phyloP scores from a whole-genome alignment of 2,329 filamentous ascomycete genomes.

The Ophiocordyceps unilateralis region DNA sequence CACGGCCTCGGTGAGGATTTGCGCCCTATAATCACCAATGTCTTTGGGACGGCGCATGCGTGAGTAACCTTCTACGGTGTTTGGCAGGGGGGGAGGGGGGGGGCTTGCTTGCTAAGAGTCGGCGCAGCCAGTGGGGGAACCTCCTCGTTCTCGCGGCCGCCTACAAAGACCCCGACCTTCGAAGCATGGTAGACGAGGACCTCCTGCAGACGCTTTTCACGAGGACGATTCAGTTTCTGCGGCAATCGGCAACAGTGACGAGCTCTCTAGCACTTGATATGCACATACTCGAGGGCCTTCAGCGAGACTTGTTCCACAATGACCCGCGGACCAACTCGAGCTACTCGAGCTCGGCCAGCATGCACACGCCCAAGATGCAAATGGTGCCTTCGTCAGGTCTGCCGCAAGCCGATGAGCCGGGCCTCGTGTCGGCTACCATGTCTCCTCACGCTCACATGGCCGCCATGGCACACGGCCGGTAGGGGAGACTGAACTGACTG shows the following conservation, averaged over 20 bases:
- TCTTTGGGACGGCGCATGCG: slow-evolving; percentile 92
- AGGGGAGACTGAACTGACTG: background rate
- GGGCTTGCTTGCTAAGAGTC: slow-evolving; percentile 3
- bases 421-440: background rate
- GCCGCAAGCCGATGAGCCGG: background rate
- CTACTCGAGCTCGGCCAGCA: slow-evolving; percentile 23
- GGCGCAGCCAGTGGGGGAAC: slow-evolving; percentile 80
- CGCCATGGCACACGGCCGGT: background rate
- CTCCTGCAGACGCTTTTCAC: slow-evolving; percentile 43
- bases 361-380: slow-evolving; percentile 6
- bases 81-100: no score
- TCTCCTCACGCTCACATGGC: slow-evolving; percentile 1
- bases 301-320: slow-evolving; percentile 24
- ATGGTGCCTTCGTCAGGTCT: slow-evolving; percentile 1
- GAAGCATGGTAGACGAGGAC: slow-evolving; percentile 35
- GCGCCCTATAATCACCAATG: slow-evolving; percentile 78
- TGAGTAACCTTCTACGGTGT: slow-evolving; percentile 33
- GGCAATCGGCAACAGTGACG: slow-evolving; percentile 50
- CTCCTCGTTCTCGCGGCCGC: slow-evolving; percentile 77
- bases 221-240: slow-evolving; percentile 63
- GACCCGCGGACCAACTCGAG: slow-evolving; percentile 18
- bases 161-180: slow-evolving; percentile 48
- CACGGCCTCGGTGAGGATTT: slow-evolving; percentile 37
- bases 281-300: slow-evolving; percentile 47
- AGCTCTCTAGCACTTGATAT: slow-evolving; percentile 61